Base-by-base conservation (phyloP, 2,329 filamentous ascomycete species). In the Tolypocladium endophyticum region DNA sequence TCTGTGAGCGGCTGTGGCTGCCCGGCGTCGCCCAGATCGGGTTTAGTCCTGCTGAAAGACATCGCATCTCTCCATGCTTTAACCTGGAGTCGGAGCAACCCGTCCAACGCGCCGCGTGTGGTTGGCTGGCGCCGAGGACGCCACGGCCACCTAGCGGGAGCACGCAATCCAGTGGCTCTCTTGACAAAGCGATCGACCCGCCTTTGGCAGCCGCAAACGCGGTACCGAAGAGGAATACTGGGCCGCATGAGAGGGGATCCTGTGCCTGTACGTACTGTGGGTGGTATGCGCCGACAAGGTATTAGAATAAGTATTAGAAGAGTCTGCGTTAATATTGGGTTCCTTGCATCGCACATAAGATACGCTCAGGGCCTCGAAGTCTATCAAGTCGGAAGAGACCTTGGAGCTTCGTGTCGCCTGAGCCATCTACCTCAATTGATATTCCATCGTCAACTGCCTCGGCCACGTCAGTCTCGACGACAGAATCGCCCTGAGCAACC, bases 61-160 rank as follows among this genome's bases (percentile, higher is more conserved):
- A 53, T 53, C 50, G 28, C 28, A 47, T 25, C 50, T 35, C 50
- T 33, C 28, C 28, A n/a, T 5, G 9, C 6, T n/a, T 33, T 52
- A 30, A 3, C 11, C 7, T 33, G 23, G 45, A 16, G 6, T 28
- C 16, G 25, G 47, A 14, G 47, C 28, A 30, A 30, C 47, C 47
- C 47, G 28, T 14, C 3, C 18, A n/a, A 35, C 4, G 30, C 50
- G 18, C 2, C 7, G 7, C 12, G 8, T 20, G 18, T 53, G 50
- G 50, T 53, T 53, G 50, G 50, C 50, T 53, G 50, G 50, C 28
- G 28, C 43, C 30, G 54, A 43, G 12, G 20, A 43, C 54, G n/a
- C 45, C 53, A 56, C 55, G 55, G 41, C 59, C 23, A 18, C 43
- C 23, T 61, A 83, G 70, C 61, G 79, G 77, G 58, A 68, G 66